Base-by-base conservation (phyloP, 495 filamentous ascomycete genomes). In the Podospora pseudoanserina region DNA sequence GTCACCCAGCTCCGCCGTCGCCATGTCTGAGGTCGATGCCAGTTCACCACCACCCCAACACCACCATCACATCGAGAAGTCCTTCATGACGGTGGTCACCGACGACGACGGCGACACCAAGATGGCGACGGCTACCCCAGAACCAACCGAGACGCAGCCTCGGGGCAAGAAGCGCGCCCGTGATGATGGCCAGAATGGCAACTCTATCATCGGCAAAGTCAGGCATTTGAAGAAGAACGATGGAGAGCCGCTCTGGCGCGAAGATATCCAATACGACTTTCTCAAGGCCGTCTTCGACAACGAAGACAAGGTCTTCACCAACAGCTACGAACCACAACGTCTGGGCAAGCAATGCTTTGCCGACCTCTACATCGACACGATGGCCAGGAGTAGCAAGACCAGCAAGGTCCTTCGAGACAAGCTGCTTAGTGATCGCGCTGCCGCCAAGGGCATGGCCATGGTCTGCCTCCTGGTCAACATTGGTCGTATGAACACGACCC, bases 331-430 rank as follows among this genome's bases (percentile, higher is more conserved):
- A 67, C 84, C 86, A 9, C 89, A 93, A 67, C 82, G 84, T 59
- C 84, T 87, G 60, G 85, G 85, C 71, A 88, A 89, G 68, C 86
- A 93, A 74, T 95, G 90, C 70, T 99, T 99, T 75, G 92, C 95
- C 32, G 92, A 99, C 78, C 86, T 98, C 61, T 99, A 99, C 79
- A 92, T 99, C 75, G 94, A 98, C 79, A 92, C 94, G 56, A 99
- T 99, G 95, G 93, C 96, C 6, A 86, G 92, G 79, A 99, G 95
- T 79, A 97, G 92, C 85, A 99, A 99, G 83, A 97, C 94, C 32
- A 98, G 95, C 81, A 97, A 98, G 79, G 96, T 99, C 68, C 84
- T 99, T 63, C 91, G 96, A 75, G 95, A 99, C 73, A 99, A 99
- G 83, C 86, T 99, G 71, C 88, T 97, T 73, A 94, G 88, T 73